Conservation (phyloP, 2,329 filamentous ascomycete species). For the Achaetomium macrosporum region DNA sequence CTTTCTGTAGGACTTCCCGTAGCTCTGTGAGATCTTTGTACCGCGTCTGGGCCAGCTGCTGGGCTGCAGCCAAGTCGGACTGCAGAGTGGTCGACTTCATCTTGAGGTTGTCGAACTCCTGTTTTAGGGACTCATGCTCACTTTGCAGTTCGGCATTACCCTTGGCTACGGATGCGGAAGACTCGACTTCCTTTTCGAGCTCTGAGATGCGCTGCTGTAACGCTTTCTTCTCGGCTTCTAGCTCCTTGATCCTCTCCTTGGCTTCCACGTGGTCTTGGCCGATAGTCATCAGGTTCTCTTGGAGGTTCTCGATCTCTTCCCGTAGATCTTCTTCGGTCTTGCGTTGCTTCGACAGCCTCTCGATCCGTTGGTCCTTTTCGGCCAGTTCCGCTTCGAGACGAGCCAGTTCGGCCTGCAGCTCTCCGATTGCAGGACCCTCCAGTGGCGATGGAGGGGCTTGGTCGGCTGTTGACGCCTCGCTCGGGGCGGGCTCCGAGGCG, state of each 20-base stretch:
- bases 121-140: constrained; percentile 52
- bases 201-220: constrained; percentile 59
- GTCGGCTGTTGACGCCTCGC: constrained; percentile 33
- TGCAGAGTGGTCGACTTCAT: constrained; percentile 63
- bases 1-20: constrained; percentile 71
- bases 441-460: constrained; percentile 29
- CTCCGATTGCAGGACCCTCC: constrained; percentile 24
- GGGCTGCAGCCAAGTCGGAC: constrained; percentile 76
- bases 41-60: constrained; percentile 77
- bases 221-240: constrained; percentile 62
- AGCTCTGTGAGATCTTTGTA: constrained; percentile 85
- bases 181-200: constrained; percentile 64
- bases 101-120: constrained; percentile 63
- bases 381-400: constrained; percentile 48
- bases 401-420: constrained; percentile 43
- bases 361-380: constrained; percentile 68
- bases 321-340: constrained; percentile 71
- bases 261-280: constrained; percentile 80
- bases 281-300: constrained; percentile 71
- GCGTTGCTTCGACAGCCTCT: constrained; percentile 62
- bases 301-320: constrained; percentile 80
- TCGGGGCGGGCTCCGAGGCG: constrained; percentile 34
- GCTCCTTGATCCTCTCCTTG: constrained; percentile 67
- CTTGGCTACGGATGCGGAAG: constrained; percentile 30
- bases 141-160: constrained; percentile 51